Evolutionary conservation across 352 stramenopile species (phyloP), one percentile per base, ranked within the genome.

Genomic region (Phytophthora ohioensis): DNA sequence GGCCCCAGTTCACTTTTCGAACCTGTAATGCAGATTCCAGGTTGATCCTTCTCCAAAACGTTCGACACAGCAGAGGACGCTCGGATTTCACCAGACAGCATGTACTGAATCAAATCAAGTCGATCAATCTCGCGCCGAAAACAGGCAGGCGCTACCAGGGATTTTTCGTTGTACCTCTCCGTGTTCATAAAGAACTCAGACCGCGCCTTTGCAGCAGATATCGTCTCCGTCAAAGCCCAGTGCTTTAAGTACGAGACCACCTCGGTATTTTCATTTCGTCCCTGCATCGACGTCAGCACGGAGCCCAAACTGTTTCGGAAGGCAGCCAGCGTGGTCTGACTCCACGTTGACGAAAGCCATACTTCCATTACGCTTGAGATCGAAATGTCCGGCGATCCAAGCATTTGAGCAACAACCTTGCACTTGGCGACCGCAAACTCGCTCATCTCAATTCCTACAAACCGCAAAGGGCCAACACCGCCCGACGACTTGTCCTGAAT

Each of bases 291-390:
- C n/a, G 9, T 17, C 9, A 71, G 30, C 1, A 75, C 51, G 2
- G 10, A 12, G 4, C 42, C 61, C 41, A 75, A 46, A 45, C 30
- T 54, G 5, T 65, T 39, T 12, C 43, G 48, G 8, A 75, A 78
- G 13, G 62, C 43, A 5, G 57, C 56, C 38, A 78, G 31, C 3
- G 71, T 75, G 3, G 55, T 34, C 9, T 57, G 43, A 31, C 21
- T 69, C 71, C 71, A 78, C 21, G 57, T 71, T 21, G 71, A 75
- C 21, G 66, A 75, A 10, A 78, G n/a, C 66, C 71, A 77, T 5
- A 73, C 69, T 43, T 77, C 69, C 57, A 73, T 73, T n/a, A 70
- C 58, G 38, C 58, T 77, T 7, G 42, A 57, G 39, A 78, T 55
- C 21, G 54, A 49, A 7, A 75, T 31, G 17, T 15, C 27, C 0